Conservation (phyloP, 2,329 filamentous ascomycete genomes). For the Emergomyces orientalis region DNA sequence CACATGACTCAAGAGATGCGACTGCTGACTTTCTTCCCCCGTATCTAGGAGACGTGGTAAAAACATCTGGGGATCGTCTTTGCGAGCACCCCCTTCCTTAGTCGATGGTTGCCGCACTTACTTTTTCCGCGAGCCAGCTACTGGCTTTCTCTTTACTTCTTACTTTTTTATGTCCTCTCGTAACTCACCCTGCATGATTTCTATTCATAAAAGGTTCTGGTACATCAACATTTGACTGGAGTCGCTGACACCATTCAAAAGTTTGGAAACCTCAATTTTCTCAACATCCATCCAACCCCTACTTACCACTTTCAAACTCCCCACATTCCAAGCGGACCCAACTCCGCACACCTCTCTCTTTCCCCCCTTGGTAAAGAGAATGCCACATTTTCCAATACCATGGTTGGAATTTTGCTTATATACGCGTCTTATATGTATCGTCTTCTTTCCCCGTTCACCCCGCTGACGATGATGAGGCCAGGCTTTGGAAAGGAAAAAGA, state of each 20-base stretch:
- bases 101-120: background rate
- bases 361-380: background rate
- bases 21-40: background rate
- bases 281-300: background rate
- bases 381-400: background rate
- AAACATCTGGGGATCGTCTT: background rate
- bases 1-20: background rate
- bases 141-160: background rate
- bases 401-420: background rate
- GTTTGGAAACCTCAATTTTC: background rate
- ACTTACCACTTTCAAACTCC: background rate
- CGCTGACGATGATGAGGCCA: background rate
- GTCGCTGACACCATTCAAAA: background rate
- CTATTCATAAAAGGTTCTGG: background rate
- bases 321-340: background rate
- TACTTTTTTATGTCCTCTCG: background rate
- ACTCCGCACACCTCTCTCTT: background rate
- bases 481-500: background rate
- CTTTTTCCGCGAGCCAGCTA: background rate
- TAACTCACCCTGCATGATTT: background rate
- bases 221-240: background rate
- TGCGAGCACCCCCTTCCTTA: background rate
- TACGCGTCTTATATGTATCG: slow-evolving; percentile 7
- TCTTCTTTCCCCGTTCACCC: background rate
- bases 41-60: slow-evolving; percentile 5